These are phyloP conservation scores for Ophiostoma montium DNA, from an alignment of 2,329 filamentous ascomycete species.

Conservation along the genomic window DNA sequence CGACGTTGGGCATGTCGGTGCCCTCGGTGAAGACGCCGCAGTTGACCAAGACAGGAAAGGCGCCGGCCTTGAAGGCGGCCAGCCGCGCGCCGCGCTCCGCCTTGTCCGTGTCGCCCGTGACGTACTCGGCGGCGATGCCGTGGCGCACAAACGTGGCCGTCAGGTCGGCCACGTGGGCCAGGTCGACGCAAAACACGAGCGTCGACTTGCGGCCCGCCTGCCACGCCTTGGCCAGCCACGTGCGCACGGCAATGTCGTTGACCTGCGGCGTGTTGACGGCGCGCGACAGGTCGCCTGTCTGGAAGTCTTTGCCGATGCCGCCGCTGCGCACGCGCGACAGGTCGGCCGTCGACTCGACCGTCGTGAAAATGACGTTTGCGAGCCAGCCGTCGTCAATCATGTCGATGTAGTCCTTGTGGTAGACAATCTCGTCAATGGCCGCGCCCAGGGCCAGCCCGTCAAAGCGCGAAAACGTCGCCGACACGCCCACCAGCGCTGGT, in stretches of 20 bases:
- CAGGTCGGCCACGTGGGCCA: conserved; percentile 64
- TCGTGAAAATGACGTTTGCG: conserved; percentile 84
- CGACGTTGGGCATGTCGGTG: conserved; percentile 93
- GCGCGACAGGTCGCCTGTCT: conserved; percentile 58
- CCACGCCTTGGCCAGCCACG: conserved; percentile 67
- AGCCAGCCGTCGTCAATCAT: conserved; percentile 83
- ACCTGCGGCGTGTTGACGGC: conserved; percentile 70
- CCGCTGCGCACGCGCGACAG: conserved; percentile 54
- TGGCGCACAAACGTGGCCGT: conserved; percentile 61
- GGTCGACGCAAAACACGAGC: conserved; percentile 84
- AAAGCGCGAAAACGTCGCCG: conserved; percentile 63
- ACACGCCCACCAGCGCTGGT: conserved; percentile 68
- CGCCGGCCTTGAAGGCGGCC: conserved; percentile 57
- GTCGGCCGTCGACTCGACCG: conserved; percentile 70
- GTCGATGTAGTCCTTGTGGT: conserved; percentile 61
- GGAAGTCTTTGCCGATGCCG: conserved; percentile 62
- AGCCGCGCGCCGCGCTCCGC: conserved; percentile 55
- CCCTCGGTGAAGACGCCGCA: conserved; percentile 96
- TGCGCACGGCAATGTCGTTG: conserved; percentile 73
- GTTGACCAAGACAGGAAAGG: conserved; percentile 82
- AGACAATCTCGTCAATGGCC: conserved; percentile 90
- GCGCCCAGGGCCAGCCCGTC: conserved; percentile 72
- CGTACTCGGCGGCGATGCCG: conserved; percentile 68
- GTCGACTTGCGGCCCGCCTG: conserved; percentile 48
- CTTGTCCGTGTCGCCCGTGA: conserved; percentile 69